phyloP scores from a whole-genome alignment of 2,329 filamentous ascomycete genomes.

The Domatiomyces catenatus region DNA sequence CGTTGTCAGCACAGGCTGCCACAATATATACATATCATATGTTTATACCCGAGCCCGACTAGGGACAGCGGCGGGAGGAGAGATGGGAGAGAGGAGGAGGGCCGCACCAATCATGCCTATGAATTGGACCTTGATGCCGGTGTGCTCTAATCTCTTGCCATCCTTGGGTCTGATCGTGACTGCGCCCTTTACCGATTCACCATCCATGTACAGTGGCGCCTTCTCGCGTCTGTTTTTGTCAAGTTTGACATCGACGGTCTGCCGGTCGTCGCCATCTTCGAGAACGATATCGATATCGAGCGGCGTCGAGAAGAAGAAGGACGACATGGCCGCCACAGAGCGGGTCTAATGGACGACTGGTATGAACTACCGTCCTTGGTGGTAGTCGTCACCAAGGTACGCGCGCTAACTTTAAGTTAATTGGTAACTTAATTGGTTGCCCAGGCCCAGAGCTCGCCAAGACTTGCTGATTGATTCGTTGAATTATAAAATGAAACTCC shows the following conservation, averaged over 20 bases:
- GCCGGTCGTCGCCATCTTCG: slow-evolving; percentile 82
- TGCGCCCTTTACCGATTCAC: slow-evolving; percentile 91
- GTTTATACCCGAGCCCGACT: too few relatives aligned
- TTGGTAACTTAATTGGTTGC: too few relatives aligned
- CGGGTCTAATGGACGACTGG: not conserved
- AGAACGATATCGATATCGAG: slow-evolving; percentile 98
- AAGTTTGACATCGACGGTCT: slow-evolving; percentile 93
- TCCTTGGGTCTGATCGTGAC: slow-evolving; percentile 95
- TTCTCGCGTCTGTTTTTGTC: slow-evolving; percentile 97
- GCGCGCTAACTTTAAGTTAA: too few relatives aligned
- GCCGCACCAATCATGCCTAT: slow-evolving; percentile 82
- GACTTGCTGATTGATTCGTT: not conserved
- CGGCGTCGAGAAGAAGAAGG: slow-evolving; percentile 96
- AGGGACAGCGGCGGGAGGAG: not conserved
- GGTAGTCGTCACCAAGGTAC: too few relatives aligned
- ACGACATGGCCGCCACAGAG: slow-evolving; percentile 53
- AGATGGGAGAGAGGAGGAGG: not conserved
- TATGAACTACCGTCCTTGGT: too few relatives aligned
- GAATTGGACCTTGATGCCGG: slow-evolving; percentile 98
- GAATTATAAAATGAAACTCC: not conserved
- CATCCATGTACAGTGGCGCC: slow-evolving; percentile 91
- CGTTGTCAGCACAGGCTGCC: slow-evolving; percentile 1
- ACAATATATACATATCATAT: too few relatives aligned
- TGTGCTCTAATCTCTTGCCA: slow-evolving; percentile 94
- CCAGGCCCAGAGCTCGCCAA: not conserved